These are phyloP conservation scores for Sporothrix pallida DNA, from an alignment of 2,329 filamentous ascomycete genomes.

Conservation along the genomic window DNA sequence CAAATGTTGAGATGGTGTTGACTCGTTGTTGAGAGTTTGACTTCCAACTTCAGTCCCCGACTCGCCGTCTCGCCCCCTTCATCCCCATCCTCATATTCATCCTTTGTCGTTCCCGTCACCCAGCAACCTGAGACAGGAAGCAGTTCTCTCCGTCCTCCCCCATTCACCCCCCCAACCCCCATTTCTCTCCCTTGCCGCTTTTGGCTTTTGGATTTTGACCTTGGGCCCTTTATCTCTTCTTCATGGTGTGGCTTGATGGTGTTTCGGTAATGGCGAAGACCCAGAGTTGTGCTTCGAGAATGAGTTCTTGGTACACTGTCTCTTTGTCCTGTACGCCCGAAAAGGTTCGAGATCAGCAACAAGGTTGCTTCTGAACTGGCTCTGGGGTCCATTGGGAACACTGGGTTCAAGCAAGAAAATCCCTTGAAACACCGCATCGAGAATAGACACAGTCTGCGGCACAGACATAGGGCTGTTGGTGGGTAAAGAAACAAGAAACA, in stretches of 20 bases:
- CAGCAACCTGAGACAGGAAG: neutral
- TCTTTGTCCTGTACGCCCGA: neutral
- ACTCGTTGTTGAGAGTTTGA: too few relatives aligned
- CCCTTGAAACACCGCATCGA: constrained; percentile 24
- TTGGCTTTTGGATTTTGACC: neutral
- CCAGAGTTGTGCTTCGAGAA: too few relatives aligned
- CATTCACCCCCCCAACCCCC: neutral
- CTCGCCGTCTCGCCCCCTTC: too few relatives aligned
- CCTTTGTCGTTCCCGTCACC: neutral
- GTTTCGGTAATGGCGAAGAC: too few relatives aligned
- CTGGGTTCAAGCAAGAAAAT: neutral
- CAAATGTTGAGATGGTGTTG: neutral
- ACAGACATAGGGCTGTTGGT: constrained; percentile 14
- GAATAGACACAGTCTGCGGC: constrained; percentile 4
- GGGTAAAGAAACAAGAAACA: neutral
- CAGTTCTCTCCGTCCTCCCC: too few relatives aligned
- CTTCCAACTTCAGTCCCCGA: too few relatives aligned
- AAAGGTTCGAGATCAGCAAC: neutral
- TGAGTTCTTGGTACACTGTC: neutral
- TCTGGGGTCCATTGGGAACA: neutral
- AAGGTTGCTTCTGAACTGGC: neutral
- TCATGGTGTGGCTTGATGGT: too few relatives aligned
- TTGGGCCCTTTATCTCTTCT: too few relatives aligned
- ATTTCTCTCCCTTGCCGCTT: constrained; percentile 19
- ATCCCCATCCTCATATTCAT: neutral